phyloP scores from a whole-genome alignment of 1,139 yeast species.

The Kurtzmaniella quercitrusa region DNA sequence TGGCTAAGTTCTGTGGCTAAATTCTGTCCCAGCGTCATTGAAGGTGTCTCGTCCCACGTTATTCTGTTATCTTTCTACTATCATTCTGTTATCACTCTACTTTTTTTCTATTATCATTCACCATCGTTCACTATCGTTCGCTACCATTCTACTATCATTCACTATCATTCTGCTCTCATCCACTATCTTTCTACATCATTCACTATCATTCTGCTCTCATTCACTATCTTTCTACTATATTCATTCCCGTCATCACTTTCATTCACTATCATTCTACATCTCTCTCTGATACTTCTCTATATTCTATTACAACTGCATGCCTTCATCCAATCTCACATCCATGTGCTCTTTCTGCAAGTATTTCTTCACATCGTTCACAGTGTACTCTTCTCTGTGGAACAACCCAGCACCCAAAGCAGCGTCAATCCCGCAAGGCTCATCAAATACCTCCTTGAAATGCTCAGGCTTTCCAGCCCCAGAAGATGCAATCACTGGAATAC shows the following conservation, averaged over 20 bases:
- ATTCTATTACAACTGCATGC: conserved; percentile 17
- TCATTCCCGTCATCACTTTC: not conserved
- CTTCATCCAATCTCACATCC: conserved; percentile 36
- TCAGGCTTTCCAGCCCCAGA: conserved; percentile 94
- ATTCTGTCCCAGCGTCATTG: too few species aligned
- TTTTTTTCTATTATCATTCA: too few species aligned
- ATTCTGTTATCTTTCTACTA: too few species aligned
- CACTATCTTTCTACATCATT: too few species aligned
- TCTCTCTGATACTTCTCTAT: too few species aligned
- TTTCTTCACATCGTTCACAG: conserved; percentile 77
- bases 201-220: too few species aligned
- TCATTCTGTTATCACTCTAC: too few species aligned
- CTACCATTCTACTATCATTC: too few species aligned
- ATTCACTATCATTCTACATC: not conserved
- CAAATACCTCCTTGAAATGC: conserved; percentile 85
- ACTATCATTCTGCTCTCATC: too few species aligned
- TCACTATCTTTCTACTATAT: not conserved
- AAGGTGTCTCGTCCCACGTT: too few species aligned
- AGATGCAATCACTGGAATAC: conserved; percentile 92
- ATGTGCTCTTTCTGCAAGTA: conserved; percentile 41
- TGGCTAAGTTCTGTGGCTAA: too few species aligned
- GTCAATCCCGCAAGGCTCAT: conserved; percentile 69
- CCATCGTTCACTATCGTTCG: too few species aligned
- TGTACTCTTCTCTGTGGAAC: conserved; percentile 92
- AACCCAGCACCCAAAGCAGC: conserved; percentile 98